These are phyloP conservation scores for Fusarium buxicola DNA, from an alignment of 2,329 filamentous ascomycete species.

Conservation along the genomic window DNA sequence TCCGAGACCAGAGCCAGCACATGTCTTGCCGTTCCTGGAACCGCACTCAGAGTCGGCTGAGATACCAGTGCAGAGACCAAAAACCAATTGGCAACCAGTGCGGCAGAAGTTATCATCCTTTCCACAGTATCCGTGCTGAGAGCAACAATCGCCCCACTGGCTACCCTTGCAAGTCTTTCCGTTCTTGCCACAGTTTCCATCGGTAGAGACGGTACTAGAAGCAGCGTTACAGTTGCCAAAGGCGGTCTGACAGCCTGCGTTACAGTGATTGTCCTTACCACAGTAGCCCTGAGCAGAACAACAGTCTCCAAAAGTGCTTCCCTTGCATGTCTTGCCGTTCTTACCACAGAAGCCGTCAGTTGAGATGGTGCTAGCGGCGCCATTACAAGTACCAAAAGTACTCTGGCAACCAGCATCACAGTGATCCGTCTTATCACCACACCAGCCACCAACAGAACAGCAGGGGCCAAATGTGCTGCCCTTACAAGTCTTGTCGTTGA, in stretches of 20 bases:
- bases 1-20: slow-evolving; percentile 12
- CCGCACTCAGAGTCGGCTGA: slow-evolving; percentile 6
- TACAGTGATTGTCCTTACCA: background rate
- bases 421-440: background rate
- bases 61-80: slow-evolving; percentile 4
- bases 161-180: slow-evolving; percentile 22
- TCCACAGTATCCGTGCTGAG: slow-evolving; percentile 8
- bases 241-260: background rate
- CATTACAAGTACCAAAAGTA: slow-evolving; percentile 5
- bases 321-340: slow-evolving; percentile 14
- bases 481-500: slow-evolving; percentile 6
- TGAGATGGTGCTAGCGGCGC: background rate
- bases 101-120: slow-evolving; percentile 5
- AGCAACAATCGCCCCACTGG: slow-evolving; percentile 7
- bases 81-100: slow-evolving; percentile 1
- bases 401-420: slow-evolving; percentile 5
- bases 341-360: slow-evolving; percentile 10
- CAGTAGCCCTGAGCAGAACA: slow-evolving; percentile 17
- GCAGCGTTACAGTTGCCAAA: slow-evolving; percentile 4
- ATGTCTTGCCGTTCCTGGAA: slow-evolving; percentile 14
- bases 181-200: slow-evolving; percentile 17
- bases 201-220: background rate
- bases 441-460: background rate
- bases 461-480: background rate
- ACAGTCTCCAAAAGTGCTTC: slow-evolving; percentile 9